These are phyloP conservation scores for Vanrija sp. DNA, from an alignment of 1,284 basidiomycete genomes.

Conservation along the genomic window DNA sequence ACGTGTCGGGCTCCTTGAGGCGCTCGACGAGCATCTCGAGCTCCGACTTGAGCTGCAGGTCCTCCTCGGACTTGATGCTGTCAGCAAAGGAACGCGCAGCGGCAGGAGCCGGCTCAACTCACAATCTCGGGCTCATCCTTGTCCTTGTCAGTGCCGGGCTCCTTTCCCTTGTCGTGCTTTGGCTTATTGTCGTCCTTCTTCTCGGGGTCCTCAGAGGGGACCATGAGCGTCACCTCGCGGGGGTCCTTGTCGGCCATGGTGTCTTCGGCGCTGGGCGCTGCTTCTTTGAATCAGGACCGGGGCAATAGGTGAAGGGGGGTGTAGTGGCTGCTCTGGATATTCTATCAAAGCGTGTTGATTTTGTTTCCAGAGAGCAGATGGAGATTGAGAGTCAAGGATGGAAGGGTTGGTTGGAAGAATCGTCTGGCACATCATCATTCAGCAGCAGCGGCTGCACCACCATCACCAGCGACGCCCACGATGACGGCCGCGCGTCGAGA, in stretches of 20 bases:
- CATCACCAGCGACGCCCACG: too few relatives aligned
- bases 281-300: not conserved
- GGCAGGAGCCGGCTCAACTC: constrained; percentile 37
- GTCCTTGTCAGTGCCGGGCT: constrained; percentile 51
- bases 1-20: constrained; percentile 84
- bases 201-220: constrained; percentile 51
- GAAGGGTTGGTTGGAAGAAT: not conserved
- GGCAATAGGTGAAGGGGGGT: not conserved
- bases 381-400: not conserved
- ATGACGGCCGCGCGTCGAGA: too few relatives aligned
- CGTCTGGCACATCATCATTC: not conserved
- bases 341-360: not conserved
- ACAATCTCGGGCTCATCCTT: constrained; percentile 76
- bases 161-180: constrained; percentile 48
- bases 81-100: constrained; percentile 3
- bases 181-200: constrained; percentile 50
- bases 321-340: not conserved
- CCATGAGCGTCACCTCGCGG: constrained; percentile 42
- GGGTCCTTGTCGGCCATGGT: constrained; percentile 28
- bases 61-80: constrained; percentile 77
- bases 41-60: constrained; percentile 88
- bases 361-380: not conserved
- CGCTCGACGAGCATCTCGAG: constrained; percentile 97
- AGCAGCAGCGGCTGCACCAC: too few relatives aligned
- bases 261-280: not conserved